Evolutionary conservation across 1,139 yeast species (phyloP).

Genomic region (Hyphopichia burtonii): DNA sequence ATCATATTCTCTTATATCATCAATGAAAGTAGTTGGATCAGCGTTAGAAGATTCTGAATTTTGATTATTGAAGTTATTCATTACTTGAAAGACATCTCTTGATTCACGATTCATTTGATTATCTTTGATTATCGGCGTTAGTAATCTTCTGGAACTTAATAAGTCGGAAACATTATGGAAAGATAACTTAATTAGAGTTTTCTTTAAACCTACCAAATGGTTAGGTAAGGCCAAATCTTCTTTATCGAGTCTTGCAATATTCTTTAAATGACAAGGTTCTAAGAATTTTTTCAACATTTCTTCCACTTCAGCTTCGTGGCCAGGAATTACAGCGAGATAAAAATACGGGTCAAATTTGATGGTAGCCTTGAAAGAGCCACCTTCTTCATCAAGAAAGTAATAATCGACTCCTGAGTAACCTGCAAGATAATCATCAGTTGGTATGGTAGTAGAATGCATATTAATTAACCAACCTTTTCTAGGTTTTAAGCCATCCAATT

Average conservation of each 20-base stretch:
- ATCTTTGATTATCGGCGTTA: conserved; percentile 68
- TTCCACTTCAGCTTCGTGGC: conserved; percentile 79
- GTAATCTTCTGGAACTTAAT: conserved; percentile 64
- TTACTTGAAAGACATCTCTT: conserved; percentile 67
- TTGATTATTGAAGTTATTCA: conserved; percentile 33
- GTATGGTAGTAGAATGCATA: conserved; percentile 72
- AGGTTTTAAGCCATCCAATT: conserved; percentile 46
- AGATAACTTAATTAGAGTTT: conserved; percentile 61
- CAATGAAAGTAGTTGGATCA: conserved; percentile 66
- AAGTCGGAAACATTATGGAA: conserved; percentile 80
- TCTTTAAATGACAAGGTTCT: conserved; percentile 58
- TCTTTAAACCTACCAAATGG: conserved; percentile 77
- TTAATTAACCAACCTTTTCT: conserved; percentile 86
- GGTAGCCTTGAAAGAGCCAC: conserved; percentile 91
- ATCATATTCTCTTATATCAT: conserved; percentile 89
- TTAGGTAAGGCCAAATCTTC: conserved; percentile 83
- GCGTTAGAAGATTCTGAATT: conserved; percentile 14
- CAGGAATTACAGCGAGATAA: conserved; percentile 64
- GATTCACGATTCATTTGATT: conserved; percentile 65
- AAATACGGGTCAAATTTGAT: conserved; percentile 86
- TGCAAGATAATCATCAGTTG: conserved; percentile 51
- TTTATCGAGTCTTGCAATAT: conserved; percentile 53
- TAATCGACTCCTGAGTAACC: conserved; percentile 90
- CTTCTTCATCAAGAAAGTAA: conserved; percentile 95
- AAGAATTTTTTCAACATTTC: conserved; percentile 71